Conservation (phyloP, 148 eudicot genomes). For the Rhododendron vialii region DNA sequence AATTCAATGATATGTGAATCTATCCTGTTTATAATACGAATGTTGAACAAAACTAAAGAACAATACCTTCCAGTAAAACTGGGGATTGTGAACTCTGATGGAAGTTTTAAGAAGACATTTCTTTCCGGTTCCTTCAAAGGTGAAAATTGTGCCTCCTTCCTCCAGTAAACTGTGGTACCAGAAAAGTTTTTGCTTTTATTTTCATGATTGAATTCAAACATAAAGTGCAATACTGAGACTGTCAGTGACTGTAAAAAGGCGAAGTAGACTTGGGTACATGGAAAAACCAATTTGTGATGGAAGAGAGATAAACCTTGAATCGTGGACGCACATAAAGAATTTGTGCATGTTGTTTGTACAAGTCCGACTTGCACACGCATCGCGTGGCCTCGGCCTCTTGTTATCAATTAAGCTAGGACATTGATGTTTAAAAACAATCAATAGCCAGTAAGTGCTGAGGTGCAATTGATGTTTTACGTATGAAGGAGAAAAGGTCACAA, state of each 20-base stretch:
- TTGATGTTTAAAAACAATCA: background rate
- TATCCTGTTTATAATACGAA: background rate
- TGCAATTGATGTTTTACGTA: background rate
- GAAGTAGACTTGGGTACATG: background rate
- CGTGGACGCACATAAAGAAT: too few species aligned
- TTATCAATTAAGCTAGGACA: background rate
- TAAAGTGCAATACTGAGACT: background rate
- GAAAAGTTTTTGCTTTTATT: background rate
- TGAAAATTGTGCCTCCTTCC: slow-evolving; percentile 72
- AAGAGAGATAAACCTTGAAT: too few species aligned
- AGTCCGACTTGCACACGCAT: too few species aligned
- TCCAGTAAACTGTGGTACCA: slow-evolving; percentile 53
- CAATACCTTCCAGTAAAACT: slow-evolving; percentile 88
- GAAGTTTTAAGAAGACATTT: slow-evolving; percentile 47
- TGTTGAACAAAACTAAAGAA: background rate
- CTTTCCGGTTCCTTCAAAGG: slow-evolving; percentile 56
- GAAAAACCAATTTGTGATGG: background rate
- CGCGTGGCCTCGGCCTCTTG: too few species aligned
- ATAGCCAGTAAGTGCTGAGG: background rate
- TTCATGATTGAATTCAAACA: background rate
- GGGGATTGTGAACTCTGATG: slow-evolving; percentile 66
- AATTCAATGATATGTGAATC: background rate
- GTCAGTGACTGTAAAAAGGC: background rate
- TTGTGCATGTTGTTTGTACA: too few species aligned
- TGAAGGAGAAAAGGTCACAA: background rate